Conservation (phyloP, 306 rosid species). For the Styphnolobium japonicum region DNA sequence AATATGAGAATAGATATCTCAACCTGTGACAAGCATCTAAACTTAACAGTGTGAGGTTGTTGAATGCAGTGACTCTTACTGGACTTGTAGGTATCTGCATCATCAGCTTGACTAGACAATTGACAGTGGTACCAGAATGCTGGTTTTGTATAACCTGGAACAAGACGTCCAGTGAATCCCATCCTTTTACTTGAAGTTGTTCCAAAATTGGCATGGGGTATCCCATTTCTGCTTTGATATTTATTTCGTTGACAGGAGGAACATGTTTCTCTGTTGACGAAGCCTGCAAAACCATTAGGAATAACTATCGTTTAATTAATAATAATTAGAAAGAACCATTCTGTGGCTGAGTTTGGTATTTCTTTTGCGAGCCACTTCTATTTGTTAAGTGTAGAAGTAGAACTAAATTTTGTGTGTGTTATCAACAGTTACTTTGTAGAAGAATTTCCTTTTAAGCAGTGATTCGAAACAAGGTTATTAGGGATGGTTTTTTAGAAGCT, state of each 20-base stretch:
- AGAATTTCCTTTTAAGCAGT: too few relatives aligned
- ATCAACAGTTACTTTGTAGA: too few relatives aligned
- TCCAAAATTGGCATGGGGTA: constrained; percentile 16
- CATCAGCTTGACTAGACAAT: background rate
- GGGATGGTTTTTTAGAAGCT: too few relatives aligned
- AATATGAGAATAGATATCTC: constrained; percentile 10
- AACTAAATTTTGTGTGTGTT: too few relatives aligned
- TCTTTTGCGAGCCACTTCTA: background rate
- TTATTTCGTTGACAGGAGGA: background rate
- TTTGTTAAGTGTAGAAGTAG: too few relatives aligned
- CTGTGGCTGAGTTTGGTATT: background rate
- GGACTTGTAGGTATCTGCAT: background rate
- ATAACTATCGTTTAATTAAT: background rate
- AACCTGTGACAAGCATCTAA: constrained; percentile 17
- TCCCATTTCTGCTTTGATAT: background rate
- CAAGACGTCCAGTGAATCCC: background rate
- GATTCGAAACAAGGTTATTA: too few relatives aligned
- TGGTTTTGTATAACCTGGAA: background rate
- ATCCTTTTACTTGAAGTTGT: constrained; percentile 19
- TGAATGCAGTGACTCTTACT: background rate
- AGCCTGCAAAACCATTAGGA: background rate
- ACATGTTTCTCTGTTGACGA: background rate
- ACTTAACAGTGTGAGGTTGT: constrained; percentile 4
- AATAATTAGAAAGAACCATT: background rate
- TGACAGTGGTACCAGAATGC: background rate